Base-by-base conservation (phyloP, 2,329 filamentous ascomycete genomes). In the Colletotrichum liriopes region DNA sequence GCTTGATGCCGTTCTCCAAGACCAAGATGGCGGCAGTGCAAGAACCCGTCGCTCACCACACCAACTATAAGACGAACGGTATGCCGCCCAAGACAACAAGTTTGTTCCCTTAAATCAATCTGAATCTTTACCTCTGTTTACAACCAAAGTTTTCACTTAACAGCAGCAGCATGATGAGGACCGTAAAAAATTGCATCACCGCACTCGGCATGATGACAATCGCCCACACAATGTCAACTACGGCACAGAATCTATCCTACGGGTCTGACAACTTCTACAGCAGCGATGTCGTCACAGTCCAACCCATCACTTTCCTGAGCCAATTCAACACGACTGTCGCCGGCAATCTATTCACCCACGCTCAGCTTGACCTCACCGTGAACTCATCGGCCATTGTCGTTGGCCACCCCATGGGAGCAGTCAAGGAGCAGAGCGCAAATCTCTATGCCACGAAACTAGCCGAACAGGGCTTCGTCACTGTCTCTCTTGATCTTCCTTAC, bases 361-460 rank as follows among this genome's bases (percentile, higher is more conserved):
- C 68, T n/a, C 37, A 65, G 23, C 16, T 49, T 26, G 23, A n/a
- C 7, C 37, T 56, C 0, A 71, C 54, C 23, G 43, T 14, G 37
- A 23, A n/a, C 2, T 23, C 59, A 0, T 52, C 59, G 0, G 78
- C 78, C 32, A 76, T 79, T 51, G 52, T 80, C 26, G 77, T 80
- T 47, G 74, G 77, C 14, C 78, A 78, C 29, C 78, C 78, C 0
- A 76, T 78, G 74, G 78, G 78, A 11, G 77, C 78, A 4, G 77
- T 79, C 16, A 80, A 80, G 45, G 78, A 80, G 66, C 77, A 80
- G 58, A 77, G 75, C 35, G 77, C 79, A 1, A 79, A 79, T 56
- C 71, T 78, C n/a, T 78, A 79, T 58, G 78, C 78, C n/a, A 78
- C 75, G 0, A 79, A 79, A 32, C n/a, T 76, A 0, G 67, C 70